These are phyloP conservation scores for Gentiana dahurica DNA, from an alignment of 257 asterid genomes.

Conservation along the genomic window DNA sequence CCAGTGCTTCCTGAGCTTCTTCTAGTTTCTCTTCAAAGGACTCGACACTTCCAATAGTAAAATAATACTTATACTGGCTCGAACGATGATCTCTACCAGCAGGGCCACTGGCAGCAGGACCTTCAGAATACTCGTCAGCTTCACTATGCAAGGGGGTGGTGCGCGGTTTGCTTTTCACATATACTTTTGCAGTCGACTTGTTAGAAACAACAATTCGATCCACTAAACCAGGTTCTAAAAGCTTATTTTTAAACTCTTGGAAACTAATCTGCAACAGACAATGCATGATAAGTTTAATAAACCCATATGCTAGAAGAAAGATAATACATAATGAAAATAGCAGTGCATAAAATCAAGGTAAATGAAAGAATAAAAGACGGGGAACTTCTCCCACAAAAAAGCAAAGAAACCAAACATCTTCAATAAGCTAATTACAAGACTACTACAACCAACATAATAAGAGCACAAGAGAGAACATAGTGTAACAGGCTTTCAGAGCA, in stretches of 20 bases:
- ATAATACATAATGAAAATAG: not conserved
- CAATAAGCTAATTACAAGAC: too few relatives aligned
- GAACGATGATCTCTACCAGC: constrained; percentile 22
- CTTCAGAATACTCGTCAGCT: constrained; percentile 19
- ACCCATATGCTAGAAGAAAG: not conserved
- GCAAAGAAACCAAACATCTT: not conserved
- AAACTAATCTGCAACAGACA: constrained; percentile 67
- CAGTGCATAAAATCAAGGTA: not conserved
- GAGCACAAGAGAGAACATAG: too few relatives aligned
- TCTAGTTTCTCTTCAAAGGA: constrained; percentile 87
- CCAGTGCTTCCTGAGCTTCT: constrained; percentile 85
- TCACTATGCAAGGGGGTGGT: constrained; percentile 21
- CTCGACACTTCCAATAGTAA: constrained; percentile 85
- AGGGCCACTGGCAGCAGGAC: constrained; percentile 13
- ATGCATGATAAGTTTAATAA: not conserved
- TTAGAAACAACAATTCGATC: constrained; percentile 74
- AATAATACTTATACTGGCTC: constrained; percentile 50
- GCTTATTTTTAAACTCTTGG: constrained; percentile 89
- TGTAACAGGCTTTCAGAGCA: too few relatives aligned
- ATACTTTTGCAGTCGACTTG: constrained; percentile 77
- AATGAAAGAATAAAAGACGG: too few relatives aligned
- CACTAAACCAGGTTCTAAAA: constrained; percentile 85
- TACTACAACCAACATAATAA: too few relatives aligned
- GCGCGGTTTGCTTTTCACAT: constrained; percentile 53
- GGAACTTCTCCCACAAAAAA: not conserved